phyloP scores from a whole-genome alignment of 768 basidiomycete species.

The Tylopilus subfusipes region DNA sequence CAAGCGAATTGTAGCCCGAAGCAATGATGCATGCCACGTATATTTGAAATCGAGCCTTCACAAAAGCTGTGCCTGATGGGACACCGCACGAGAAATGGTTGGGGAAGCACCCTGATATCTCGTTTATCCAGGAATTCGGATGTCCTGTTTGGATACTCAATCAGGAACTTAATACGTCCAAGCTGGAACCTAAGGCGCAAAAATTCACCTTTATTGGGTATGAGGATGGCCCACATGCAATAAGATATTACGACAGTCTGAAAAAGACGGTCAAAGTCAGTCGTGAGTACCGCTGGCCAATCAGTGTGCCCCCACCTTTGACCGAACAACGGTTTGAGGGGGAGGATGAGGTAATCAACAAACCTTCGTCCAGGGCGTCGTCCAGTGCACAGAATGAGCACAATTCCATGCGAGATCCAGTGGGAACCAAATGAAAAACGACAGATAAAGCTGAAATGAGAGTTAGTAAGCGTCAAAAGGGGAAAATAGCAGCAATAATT shows the following conservation, averaged over 20 bases:
- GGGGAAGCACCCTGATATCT: neutral
- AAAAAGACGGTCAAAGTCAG: constrained; percentile 21
- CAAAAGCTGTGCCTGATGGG: neutral
- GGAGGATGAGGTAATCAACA: neutral
- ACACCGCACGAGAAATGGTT: neutral
- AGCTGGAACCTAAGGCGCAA: neutral
- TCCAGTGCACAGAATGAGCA: no score
- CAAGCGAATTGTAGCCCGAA: neutral
- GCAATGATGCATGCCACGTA: neutral
- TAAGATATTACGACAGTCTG: neutral
- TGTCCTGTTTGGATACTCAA: neutral
- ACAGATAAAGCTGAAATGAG: neutral
- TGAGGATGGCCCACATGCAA: neutral
- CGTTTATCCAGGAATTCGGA: neutral
- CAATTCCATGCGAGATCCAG: no score
- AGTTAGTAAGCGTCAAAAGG: neutral
- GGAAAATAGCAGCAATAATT: no score
- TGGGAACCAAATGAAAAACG: neutral
- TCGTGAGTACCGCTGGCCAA: neutral
- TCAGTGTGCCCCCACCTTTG: no score
- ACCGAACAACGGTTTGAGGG: neutral
- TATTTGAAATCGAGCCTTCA: neutral
- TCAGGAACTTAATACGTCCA: neutral
- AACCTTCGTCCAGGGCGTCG: neutral
- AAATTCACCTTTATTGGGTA: neutral